These are phyloP conservation scores for Acanthamoeba rhysodes DNA, from an alignment of 208 protist species.

Conservation along the genomic window DNA sequence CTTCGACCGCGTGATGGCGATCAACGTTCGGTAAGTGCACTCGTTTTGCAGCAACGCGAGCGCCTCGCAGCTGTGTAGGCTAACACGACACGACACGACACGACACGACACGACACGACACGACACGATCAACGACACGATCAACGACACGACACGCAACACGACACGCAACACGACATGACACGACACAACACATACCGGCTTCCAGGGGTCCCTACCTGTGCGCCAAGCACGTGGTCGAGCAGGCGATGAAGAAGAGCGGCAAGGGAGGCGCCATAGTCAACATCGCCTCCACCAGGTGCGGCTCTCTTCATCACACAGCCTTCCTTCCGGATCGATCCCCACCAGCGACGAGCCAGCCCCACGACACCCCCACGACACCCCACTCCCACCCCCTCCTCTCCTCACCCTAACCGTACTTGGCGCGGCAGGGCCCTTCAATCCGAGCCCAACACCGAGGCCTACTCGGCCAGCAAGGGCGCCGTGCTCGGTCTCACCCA, in stretches of 20 bases:
- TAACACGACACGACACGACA: background rate
- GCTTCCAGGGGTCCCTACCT: conserved; percentile 3
- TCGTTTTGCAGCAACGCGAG: background rate
- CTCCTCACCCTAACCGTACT: too few species aligned
- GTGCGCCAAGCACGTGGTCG: background rate
- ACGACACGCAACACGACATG: background rate
- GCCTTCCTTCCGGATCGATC: too few species aligned
- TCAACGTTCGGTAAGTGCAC: conserved; percentile 38
- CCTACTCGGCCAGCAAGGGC: conserved; percentile 68
- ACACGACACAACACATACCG: background rate
- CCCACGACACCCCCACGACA: background rate
- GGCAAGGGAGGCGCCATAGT: conserved; percentile 62
- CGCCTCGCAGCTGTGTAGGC: background rate
- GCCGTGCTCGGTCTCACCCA: conserved; percentile 39
- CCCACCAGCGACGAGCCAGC: background rate
- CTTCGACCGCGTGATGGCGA: conserved; percentile 31
- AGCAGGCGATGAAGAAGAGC: conserved; percentile 50
- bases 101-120: too few species aligned
- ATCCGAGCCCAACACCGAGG: conserved; percentile 67
- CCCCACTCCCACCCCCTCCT: too few species aligned
- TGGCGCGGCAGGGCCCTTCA: background rate
- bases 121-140: too few species aligned
- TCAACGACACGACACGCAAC: too few species aligned
- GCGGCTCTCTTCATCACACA: too few species aligned
- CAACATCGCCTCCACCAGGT: conserved; percentile 65